Evolutionary conservation across 2,329 filamentous ascomycete genomes (phyloP), one percentile per base, ranked within the genome.

Genomic region (Hypocrella siamensis): DNA sequence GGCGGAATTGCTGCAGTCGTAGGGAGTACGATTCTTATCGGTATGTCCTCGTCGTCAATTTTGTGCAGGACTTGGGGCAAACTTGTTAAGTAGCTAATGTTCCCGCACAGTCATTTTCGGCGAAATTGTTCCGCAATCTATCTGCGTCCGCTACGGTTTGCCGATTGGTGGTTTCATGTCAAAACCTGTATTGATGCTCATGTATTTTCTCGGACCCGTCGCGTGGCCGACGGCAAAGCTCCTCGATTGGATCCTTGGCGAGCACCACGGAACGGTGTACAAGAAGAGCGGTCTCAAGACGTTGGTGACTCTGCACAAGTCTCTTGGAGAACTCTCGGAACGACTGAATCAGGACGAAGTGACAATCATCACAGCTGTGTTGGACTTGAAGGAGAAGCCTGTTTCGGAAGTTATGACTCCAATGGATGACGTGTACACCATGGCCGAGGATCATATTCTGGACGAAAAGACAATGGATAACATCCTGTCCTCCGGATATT

Each of bases 221-320:
- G 85, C 88, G 28, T 98, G 84, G 79, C 90, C 90, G 3, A 92
- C 84, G 6, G 90, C 90, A 16, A 93, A 96, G 57, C 71, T 98
- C 15, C 79, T 98, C 46, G 90, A 98, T 57, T 84, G 74, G 59
- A 69, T 94, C 7, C 73, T 98, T 4, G 90, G 90, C 38, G 81
- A 93, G 56, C 88, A 96, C 47, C 88, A 96, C 51, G 88, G 88
- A 32, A 94, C 86, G 1, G 76, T 88, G 27, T 98, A 98, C 71
- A 96, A 96, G 60, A 98, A 96, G 63, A 88, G 85, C 38, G 90
- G 90, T 0, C 60, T 98, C 44, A 98, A 98, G 63, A 96, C 90
- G 0, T 65, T 98, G 19, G 90, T 98, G 18, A 93, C 85, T 1
- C 65, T 98, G 12, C 90, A 98, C 61, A 85, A 92, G 56, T 92